These are phyloP conservation scores for Lithospermum erythrorhizon DNA, from an alignment of 257 asterid species.

Conservation along the genomic window DNA sequence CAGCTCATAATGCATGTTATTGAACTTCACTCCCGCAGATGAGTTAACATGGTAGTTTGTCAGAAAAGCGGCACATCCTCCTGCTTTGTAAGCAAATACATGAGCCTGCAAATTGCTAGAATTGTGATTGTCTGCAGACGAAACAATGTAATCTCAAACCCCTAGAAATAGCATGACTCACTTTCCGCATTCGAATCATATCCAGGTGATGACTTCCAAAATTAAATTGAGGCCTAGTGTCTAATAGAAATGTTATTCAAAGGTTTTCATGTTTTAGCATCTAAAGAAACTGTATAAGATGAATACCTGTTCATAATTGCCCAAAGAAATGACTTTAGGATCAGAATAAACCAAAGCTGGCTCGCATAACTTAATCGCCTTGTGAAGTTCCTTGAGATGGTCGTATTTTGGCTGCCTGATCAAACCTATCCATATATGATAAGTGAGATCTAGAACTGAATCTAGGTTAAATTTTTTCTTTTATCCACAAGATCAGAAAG, in stretches of 20 bases:
- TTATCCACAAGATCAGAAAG: not conserved
- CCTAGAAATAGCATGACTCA: not conserved
- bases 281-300: not conserved
- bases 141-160: not conserved
- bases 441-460: not conserved
- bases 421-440: conserved; percentile 38
- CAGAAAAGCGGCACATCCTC: conserved; percentile 81
- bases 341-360: conserved; percentile 59
- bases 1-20: conserved; percentile 45
- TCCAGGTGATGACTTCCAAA: not conserved
- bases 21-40: conserved; percentile 58
- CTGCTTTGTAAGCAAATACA: conserved; percentile 48
- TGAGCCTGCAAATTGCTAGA: conserved; percentile 42
- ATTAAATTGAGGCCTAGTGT: not conserved
- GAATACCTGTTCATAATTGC: conserved; percentile 71
- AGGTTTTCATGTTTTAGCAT: not conserved
- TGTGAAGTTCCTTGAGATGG: conserved; percentile 79
- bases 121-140: not conserved
- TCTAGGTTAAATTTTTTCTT: too few species aligned
- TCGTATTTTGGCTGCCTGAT: conserved; percentile 79
- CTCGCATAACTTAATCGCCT: conserved; percentile 62
- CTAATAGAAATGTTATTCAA: too few species aligned
- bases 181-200: not conserved
- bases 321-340: conserved; percentile 44
- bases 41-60: conserved; percentile 54